Base-by-base conservation (phyloP, 129 eudicot species). In the Helianthus tuberosus region DNA sequence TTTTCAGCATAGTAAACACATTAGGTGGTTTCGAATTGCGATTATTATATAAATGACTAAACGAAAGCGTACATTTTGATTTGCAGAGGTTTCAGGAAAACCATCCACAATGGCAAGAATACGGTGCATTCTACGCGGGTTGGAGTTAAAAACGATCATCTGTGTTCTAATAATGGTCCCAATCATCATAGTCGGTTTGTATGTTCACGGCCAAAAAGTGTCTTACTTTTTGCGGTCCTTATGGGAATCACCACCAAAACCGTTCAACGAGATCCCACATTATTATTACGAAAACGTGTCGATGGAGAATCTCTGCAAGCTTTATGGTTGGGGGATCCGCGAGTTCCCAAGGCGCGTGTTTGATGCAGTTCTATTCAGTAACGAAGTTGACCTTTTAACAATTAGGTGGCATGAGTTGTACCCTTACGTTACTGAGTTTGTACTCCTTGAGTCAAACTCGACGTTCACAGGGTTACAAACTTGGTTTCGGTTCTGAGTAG, bases 181-280 rank as follows among this genome's bases (percentile, higher is more conserved):
- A 3, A 57, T 77, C 25, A 64, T 64, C 69, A 8, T 64, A 39
- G 13, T 64, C 68, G 71, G n/a, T 54, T 44, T 82, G 43, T 85
- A 88, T 35, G 20, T 85, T 11, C 93, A 88, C 11, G 93, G 93
- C 8, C 89, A 84, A 63, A 88, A 88, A 59, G 83, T 61, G 11
- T 61, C 66, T 9, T 61, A 61, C 66, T 61, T 61, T 61, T 32
- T 61, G 44, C 23, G 66, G 79, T 71, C 91, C 0, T 80, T 89
- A 10, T 89, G 96, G 96, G 96, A 89, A 43, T 76, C 84, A 13
- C 96, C 96, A 1, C 96, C 96, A 2, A 86, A 89, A 69, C 88
- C 92, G 1, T 89, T 86, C 68, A 89, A 12, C 13, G 66, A 61
- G 36, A 61, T 61, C 66, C 66, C 66, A 29, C 66, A 61, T 61